phyloP scores from a whole-genome alignment of 1,139 yeast genomes.

The Hansenula lynferdii region DNA sequence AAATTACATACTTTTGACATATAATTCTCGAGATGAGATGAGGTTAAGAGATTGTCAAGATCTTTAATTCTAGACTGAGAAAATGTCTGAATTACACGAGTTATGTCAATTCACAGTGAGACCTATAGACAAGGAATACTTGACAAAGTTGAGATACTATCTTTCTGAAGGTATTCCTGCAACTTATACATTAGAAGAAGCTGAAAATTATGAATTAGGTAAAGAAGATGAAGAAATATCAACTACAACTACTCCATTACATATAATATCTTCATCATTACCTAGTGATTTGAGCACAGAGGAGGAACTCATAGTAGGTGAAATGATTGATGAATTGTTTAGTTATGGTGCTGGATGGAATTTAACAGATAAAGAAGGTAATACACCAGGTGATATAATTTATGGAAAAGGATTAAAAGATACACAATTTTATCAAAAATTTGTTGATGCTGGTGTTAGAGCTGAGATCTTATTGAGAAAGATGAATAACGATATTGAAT shows the following conservation, averaged over 20 bases:
- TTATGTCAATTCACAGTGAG: slow-evolving; percentile 51
- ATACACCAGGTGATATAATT: slow-evolving; percentile 75
- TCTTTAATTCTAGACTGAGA: too few relatives aligned
- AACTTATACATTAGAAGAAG: slow-evolving; percentile 79
- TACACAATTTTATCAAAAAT: slow-evolving; percentile 38
- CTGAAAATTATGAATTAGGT: slow-evolving; percentile 45
- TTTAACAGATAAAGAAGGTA: slow-evolving; percentile 55
- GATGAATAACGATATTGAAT: slow-evolving; percentile 56
- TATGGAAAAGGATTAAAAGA: slow-evolving; percentile 43
- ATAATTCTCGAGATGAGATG: too few relatives aligned
- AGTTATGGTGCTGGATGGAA: slow-evolving; percentile 95
- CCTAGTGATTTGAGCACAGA: slow-evolving; percentile 40
- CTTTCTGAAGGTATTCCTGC: slow-evolving; percentile 69
- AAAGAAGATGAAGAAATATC: slow-evolving; percentile 36
- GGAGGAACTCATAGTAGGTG: slow-evolving; percentile 43
- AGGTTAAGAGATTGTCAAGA: too few relatives aligned
- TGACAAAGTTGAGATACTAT: slow-evolving; percentile 38
- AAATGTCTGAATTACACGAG: slow-evolving; percentile 72
- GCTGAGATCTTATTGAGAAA: slow-evolving; percentile 81
- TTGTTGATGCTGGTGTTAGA: slow-evolving; percentile 86
- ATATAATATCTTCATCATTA: slow-evolving; percentile 45
- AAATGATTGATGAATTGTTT: slow-evolving; percentile 61
- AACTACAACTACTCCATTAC: slow-evolving; percentile 76
- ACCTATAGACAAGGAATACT: slow-evolving; percentile 48
- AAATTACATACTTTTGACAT: too few relatives aligned